Base-by-base conservation (phyloP, 306 rosid genomes). In the Carpinus viminea region DNA sequence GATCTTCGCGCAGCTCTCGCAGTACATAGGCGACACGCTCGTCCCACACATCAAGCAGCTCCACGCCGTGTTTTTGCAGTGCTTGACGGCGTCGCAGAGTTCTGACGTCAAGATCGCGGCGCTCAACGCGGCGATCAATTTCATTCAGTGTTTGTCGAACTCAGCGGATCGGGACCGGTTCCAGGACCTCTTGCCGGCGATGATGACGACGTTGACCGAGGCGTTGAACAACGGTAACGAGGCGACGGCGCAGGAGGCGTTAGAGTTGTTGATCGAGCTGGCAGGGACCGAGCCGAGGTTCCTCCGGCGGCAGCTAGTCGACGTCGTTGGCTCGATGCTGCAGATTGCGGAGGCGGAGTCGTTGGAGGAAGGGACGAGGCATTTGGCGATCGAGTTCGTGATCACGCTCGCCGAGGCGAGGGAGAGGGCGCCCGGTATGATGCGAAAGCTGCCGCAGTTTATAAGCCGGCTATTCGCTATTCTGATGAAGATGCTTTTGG, bases 391-490 rank as follows among this genome's bases (percentile, higher is more conserved):
- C 31, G 98, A 94, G 88, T 94, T 94, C 60, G 98, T 94, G 36
- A 92, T 94, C 60, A 92, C 98, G 1, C 91, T 94, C 1, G 97
- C 98, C 0, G 98, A 94, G 91, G 98, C 98, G 0, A 92, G 98
- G 74, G 97, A 94, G 82, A 83, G 98, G 1, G 98, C 98, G 0
- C 98, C 98, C 0, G 98, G 98, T 43, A 94, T 94, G 98, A 92
- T 94, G 98, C 87, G 98, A 85, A 94, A 94, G 84, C 77, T 94
- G 86, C 98, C 98, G 0, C 98, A 92, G 85, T 94, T 94, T 74
- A 94, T 94, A 53, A 92, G 96, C 81, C 82, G 97, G 55, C 69
- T 94, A 85, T 94, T 94, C 76, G 92, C 92, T 1, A 94, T 94
- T 41, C 81, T 94, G 77, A 94, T 94, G 98, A 90, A 84, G 80